These are phyloP conservation scores for Pythium vanterpoolii DNA, from an alignment of 352 stramenopile genomes.

Conservation along the genomic window DNA sequence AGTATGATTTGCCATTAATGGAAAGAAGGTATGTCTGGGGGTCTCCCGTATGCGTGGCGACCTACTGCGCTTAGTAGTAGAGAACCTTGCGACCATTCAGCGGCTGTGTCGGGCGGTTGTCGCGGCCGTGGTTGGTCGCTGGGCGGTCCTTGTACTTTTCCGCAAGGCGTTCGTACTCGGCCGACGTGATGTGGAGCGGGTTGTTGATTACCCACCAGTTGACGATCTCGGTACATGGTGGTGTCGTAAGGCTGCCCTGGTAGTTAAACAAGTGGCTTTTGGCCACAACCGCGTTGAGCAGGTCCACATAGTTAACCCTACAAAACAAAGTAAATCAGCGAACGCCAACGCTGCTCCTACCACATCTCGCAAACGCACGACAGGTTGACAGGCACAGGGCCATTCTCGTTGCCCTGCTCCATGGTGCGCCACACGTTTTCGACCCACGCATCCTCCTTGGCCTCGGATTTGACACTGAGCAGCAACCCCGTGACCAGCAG, in stretches of 20 bases:
- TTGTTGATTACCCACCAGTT: constrained; percentile 64
- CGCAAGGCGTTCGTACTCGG: constrained; percentile 31
- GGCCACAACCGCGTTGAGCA: constrained; percentile 45
- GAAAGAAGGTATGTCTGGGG: background rate
- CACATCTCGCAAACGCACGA: constrained; percentile 20
- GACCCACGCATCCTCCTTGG: constrained; percentile 42
- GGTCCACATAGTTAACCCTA: constrained; percentile 57
- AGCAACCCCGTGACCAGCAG: constrained; percentile 46
- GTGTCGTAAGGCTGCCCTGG: constrained; percentile 54
- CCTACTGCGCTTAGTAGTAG: constrained; percentile 32
- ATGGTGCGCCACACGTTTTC: constrained; percentile 44
- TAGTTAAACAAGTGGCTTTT: constrained; percentile 67
- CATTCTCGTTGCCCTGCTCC: constrained; percentile 25
- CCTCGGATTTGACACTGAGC: constrained; percentile 34
- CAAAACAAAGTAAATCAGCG: background rate
- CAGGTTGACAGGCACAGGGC: constrained; percentile 30
- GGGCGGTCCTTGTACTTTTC: constrained; percentile 34
- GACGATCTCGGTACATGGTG: constrained; percentile 52
- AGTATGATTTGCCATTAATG: too few species aligned
- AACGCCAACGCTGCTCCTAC: background rate
- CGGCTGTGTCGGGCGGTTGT: constrained; percentile 50
- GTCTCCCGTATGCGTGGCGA: background rate
- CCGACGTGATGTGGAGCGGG: constrained; percentile 40
- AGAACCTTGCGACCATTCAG: constrained; percentile 46
- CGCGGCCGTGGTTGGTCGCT: constrained; percentile 31